A percentile compares a stretch with the other conserved stretches of the same genome.
These are phyloP conservation scores for Byssoonygena ceratinophila DNA, from an alignment of 2,329 filamentous ascomycete genomes.

Conservation along the genomic window DNA sequence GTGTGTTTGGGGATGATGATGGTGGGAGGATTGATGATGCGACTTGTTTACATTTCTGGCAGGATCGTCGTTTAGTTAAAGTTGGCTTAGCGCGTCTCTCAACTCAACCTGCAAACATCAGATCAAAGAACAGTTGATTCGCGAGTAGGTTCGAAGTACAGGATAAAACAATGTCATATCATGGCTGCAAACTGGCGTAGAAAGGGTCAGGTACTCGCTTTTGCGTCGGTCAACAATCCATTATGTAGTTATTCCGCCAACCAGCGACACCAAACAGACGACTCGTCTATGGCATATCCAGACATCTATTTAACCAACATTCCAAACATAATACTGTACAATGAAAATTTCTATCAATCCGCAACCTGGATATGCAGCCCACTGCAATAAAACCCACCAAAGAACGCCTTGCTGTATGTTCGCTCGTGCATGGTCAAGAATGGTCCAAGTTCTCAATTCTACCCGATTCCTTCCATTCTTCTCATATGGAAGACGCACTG, in stretches of 20 bases:
- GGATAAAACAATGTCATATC: too few species aligned
- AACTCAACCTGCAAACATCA: neutral
- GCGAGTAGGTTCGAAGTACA: too few species aligned
- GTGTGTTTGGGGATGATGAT: neutral
- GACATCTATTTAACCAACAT: neutral
- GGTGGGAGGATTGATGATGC: conserved; percentile 13
- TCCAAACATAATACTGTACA: conserved; percentile 3
- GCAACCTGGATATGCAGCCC: conserved; percentile 3
- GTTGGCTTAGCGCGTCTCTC: conserved; percentile 18
- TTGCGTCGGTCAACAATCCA: too few species aligned
- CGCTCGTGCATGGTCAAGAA: conserved; percentile 4
- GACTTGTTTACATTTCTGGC: conserved; percentile 25
- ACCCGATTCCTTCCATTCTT: neutral
- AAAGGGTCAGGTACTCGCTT: too few species aligned
- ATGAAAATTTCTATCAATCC: conserved; percentile 5
- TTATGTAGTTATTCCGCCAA: neutral
- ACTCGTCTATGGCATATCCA: conserved; percentile 1
- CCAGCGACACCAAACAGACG: neutral
- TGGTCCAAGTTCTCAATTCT: neutral
- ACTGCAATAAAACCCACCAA: conserved; percentile 1
- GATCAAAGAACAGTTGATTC: neutral
- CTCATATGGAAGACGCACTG: conserved; percentile 12
- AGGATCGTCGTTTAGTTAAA: neutral
- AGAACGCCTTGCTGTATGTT: conserved; percentile 9
- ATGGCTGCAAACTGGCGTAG: too few species aligned